These are phyloP conservation scores for Boletus calvinii DNA, from an alignment of 1,284 basidiomycete genomes.

Conservation along the genomic window DNA sequence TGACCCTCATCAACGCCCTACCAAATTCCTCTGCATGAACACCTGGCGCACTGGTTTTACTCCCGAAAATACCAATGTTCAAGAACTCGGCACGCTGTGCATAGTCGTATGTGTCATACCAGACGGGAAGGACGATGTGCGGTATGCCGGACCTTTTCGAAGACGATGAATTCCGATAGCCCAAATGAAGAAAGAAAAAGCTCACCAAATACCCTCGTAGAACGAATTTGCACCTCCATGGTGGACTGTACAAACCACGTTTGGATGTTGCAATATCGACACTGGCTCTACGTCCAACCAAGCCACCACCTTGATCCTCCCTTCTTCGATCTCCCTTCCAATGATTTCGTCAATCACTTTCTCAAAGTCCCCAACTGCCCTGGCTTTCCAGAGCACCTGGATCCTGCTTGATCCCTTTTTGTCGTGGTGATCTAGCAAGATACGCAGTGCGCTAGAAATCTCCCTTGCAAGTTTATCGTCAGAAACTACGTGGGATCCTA, in stretches of 20 bases:
- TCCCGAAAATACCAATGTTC: slow-evolving; percentile 16
- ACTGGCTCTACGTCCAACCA: slow-evolving; percentile 15
- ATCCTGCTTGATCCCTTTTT: neutral
- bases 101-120: slow-evolving; percentile 21
- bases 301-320: slow-evolving; percentile 2
- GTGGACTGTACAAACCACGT: slow-evolving; percentile 18
- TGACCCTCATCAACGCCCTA: slow-evolving; percentile 7
- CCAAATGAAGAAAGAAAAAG: neutral
- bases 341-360: slow-evolving; percentile 1
- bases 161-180: neutral
- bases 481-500: slow-evolving; percentile 1
- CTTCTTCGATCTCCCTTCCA: slow-evolving; percentile 2
- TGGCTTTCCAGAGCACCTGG: slow-evolving; percentile 17
- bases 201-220: slow-evolving; percentile 17
- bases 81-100: slow-evolving; percentile 13
- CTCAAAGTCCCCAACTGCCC: neutral
- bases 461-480: neutral
- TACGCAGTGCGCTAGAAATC: slow-evolving; percentile 11
- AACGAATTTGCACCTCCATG: slow-evolving; percentile 23
- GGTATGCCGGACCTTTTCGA: slow-evolving; percentile 10
- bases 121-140: slow-evolving; percentile 15
- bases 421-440: slow-evolving; percentile 11
- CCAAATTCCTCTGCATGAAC: slow-evolving; percentile 15
- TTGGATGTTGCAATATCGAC: slow-evolving; percentile 16
- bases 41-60: slow-evolving; percentile 2